phyloP scores from a whole-genome alignment of 164 flowering plant genomes.

The Stephania cephalantha region DNA sequence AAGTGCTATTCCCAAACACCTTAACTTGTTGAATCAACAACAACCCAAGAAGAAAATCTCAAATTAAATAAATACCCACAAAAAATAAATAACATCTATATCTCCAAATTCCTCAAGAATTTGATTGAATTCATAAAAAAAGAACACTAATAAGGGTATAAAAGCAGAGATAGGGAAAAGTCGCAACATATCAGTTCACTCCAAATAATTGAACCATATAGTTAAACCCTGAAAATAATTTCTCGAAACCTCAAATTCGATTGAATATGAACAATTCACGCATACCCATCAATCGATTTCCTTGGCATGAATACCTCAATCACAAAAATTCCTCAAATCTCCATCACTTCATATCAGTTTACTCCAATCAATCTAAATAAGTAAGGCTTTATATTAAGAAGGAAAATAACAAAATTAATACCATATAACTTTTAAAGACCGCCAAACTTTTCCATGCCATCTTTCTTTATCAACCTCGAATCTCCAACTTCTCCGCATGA shows the following conservation, averaged over 20 bases:
- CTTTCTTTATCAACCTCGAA: no score
- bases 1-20: slow-evolving; percentile 14
- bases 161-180: neutral
- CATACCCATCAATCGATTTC: slow-evolving; percentile 12
- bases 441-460: no score
- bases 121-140: neutral
- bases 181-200: neutral
- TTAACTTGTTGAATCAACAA: slow-evolving; percentile 11
- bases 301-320: neutral
- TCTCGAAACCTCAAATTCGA: slow-evolving; percentile 2
- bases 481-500: no score
- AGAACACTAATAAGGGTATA: neutral
- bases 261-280: neutral
- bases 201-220: neutral
- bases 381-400: no score
- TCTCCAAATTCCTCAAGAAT: neutral
- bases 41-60: no score
- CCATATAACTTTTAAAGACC: no score
- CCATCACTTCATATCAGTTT: no score
- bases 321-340: neutral
- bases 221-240: slow-evolving; percentile 18
- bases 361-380: no score
- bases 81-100: no score
- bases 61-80: no score
- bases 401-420: no score